Evolutionary conservation across 2,329 filamentous ascomycete genomes (phyloP), one percentile per base, ranked within the genome.

Genomic region (Diaporthe humulicola): DNA sequence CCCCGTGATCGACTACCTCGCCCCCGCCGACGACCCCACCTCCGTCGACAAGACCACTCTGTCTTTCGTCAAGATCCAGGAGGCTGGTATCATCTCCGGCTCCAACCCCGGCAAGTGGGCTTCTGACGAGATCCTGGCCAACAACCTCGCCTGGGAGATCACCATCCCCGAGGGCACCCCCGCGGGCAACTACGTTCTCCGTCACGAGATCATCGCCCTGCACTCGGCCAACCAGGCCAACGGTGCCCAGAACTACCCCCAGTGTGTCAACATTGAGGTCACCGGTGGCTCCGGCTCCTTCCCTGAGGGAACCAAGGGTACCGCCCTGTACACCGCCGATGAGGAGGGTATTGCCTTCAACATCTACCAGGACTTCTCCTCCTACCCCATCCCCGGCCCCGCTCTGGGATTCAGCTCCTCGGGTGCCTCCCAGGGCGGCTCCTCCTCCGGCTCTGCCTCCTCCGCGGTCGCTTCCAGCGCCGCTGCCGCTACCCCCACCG

Each of bases 11-110:
- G 88, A 88, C 81, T 93, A 93, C 84, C 84, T 93, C 22, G 92
- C 92, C 73, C 87, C 86, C 78, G 91, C 90, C 83, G 84, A 86
- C 45, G 90, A 88, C 30, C 87, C 91, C 81, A 84, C 87, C 50
- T 81, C 81, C 0, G 89, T 88, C 73, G 87, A 89, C 81, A 89
- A 90, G 82, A 83, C 81, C 2, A 79, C 83, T 7, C 86, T 93
- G 40, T 82, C 88, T 77, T 93, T 89, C 82, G 90, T 92, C 87
- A 93, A 93, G 87, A 92, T 93, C 74, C 87, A 88, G 52, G 87
- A 87, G 73, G 85, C 81, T 45, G 92, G 91, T 74, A 86, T 90
- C 77, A 83, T 88, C 75, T 80, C 84, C 76, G 84, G 83, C 60
- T 84, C 80, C 69, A 81, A 82, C 86, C 74, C 74, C 0, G 87